phyloP scores from a whole-genome alignment of 75 land plant species.

The Chamaecyparis obtusa region DNA sequence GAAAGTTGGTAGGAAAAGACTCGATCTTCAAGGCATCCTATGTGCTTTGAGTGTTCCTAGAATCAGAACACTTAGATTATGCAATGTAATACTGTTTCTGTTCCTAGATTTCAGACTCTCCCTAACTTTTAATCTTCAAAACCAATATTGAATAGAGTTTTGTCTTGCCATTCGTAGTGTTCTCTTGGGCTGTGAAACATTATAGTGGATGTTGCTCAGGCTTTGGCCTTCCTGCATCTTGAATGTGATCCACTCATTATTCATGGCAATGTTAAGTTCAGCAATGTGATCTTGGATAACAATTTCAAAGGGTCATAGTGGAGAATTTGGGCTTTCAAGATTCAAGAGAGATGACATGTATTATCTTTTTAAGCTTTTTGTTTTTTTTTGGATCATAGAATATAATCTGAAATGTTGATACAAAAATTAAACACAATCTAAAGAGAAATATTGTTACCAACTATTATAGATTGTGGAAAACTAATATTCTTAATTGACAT shows the following conservation, averaged over 20 bases:
- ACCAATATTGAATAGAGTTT: background rate
- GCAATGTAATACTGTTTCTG: background rate
- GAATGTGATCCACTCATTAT: constrained; percentile 76
- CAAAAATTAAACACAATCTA: too few species aligned
- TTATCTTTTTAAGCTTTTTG: too few species aligned
- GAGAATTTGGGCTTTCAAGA: constrained; percentile 86
- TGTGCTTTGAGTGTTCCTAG: background rate
- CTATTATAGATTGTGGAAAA: too few species aligned
- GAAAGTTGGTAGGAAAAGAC: background rate
- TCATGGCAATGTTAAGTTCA: constrained; percentile 89
- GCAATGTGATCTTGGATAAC: constrained; percentile 70
- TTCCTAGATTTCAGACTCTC: too few species aligned
- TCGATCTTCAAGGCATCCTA: background rate
- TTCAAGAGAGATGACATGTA: constrained; percentile 51
- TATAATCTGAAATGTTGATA: too few species aligned
- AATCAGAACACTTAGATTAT: background rate
- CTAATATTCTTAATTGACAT: too few species aligned
- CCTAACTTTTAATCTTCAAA: background rate
- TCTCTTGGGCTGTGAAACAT: constrained; percentile 16
- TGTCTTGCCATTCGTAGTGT: background rate
- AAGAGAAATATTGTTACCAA: too few species aligned
- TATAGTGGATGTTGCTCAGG: constrained; percentile 57
- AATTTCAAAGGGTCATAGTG: constrained; percentile 57
- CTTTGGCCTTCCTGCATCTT: constrained; percentile 59
- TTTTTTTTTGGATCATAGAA: too few species aligned